phyloP scores from a whole-genome alignment of 1,284 basidiomycete genomes.

The Phaffia rhodozyma region DNA sequence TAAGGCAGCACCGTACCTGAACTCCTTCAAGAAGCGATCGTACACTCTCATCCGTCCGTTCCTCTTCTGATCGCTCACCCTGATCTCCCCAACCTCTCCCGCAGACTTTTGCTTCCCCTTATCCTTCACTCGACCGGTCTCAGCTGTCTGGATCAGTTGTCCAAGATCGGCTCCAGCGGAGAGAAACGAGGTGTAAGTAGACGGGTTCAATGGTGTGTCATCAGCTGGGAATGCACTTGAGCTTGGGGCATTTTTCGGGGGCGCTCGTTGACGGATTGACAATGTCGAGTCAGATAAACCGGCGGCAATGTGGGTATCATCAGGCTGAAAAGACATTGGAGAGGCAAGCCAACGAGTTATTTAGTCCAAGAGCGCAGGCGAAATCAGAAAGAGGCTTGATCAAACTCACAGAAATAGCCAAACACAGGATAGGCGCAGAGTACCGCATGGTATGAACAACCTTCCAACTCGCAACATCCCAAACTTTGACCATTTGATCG shows the following conservation, averaged over 20 bases:
- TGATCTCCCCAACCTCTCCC: constrained; percentile 55
- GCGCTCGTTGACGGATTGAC: constrained; percentile 36
- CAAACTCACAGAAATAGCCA: constrained; percentile 72
- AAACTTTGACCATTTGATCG: constrained; percentile 98
- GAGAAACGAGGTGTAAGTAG: constrained; percentile 24
- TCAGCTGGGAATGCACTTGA: constrained; percentile 7
- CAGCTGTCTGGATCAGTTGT: constrained; percentile 43
- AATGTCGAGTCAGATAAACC: constrained; percentile 96
- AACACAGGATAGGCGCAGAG: constrained; percentile 76
- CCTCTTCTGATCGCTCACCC: constrained; percentile 38
- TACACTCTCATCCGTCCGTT: constrained; percentile 54
- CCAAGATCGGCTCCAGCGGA: constrained; percentile 56
- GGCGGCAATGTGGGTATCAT: constrained; percentile 89
- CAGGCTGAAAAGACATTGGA: constrained; percentile 49
- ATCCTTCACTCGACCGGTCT: constrained; percentile 47
- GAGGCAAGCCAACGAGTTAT: constrained; percentile 3
- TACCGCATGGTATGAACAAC: constrained; percentile 99
- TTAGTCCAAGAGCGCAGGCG: constrained; percentile 15
- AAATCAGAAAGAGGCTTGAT: constrained; percentile 3
- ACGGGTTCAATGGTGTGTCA: constrained; percentile 16
- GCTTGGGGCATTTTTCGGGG: constrained; percentile 4
- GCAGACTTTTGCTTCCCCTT: constrained; percentile 40
- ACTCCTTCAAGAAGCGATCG: constrained; percentile 77
- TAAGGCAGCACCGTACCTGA: constrained; percentile 89
- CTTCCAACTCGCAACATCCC: constrained; percentile 85